phyloP scores from a whole-genome alignment of 176 grass and related monocot genomes.

The Zoysia pacifica region DNA sequence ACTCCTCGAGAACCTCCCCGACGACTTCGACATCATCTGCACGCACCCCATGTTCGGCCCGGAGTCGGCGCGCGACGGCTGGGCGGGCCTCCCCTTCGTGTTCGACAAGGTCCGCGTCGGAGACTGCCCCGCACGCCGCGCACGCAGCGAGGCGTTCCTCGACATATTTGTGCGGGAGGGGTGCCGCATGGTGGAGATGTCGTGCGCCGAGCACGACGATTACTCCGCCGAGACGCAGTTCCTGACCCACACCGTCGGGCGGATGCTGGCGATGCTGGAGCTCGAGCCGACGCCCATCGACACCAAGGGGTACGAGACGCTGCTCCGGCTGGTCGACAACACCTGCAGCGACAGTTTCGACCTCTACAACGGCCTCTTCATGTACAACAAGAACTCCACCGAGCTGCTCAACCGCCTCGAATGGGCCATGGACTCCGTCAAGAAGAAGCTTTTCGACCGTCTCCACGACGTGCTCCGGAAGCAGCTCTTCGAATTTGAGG shows the following conservation, averaged over 20 bases:
- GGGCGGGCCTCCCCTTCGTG: slow-evolving; percentile 61
- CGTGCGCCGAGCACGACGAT: slow-evolving; percentile 67
- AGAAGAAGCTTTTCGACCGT: slow-evolving; percentile 63
- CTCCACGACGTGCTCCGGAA: slow-evolving; percentile 69
- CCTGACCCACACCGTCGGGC: slow-evolving; percentile 76
- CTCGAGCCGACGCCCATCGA: slow-evolving; percentile 52
- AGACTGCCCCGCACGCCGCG: slow-evolving; percentile 32
- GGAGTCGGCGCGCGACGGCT: slow-evolving; percentile 63
- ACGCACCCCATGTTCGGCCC: slow-evolving; percentile 93
- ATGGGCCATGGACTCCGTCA: slow-evolving; percentile 61
- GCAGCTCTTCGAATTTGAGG: slow-evolving; percentile 61
- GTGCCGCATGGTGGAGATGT: slow-evolving; percentile 83
- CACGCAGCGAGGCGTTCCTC: slow-evolving; percentile 56
- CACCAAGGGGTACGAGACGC: slow-evolving; percentile 65
- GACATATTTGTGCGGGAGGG: slow-evolving; percentile 59
- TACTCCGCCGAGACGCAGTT: slow-evolving; percentile 74
- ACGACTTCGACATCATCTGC: slow-evolving; percentile 71
- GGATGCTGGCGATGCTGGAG: slow-evolving; percentile 49
- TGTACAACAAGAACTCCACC: slow-evolving; percentile 87
- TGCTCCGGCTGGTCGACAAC: slow-evolving; percentile 78
- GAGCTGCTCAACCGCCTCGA: slow-evolving; percentile 74
- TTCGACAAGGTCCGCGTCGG: slow-evolving; percentile 72
- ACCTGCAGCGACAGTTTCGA: slow-evolving; percentile 93
- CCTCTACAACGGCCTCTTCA: slow-evolving; percentile 88
- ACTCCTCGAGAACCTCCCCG: slow-evolving; percentile 49